Evolutionary conservation across 2,329 filamentous ascomycete species (phyloP), one percentile per base, ranked within the genome.

Genomic region (Cladosporium sphaerospermum): DNA sequence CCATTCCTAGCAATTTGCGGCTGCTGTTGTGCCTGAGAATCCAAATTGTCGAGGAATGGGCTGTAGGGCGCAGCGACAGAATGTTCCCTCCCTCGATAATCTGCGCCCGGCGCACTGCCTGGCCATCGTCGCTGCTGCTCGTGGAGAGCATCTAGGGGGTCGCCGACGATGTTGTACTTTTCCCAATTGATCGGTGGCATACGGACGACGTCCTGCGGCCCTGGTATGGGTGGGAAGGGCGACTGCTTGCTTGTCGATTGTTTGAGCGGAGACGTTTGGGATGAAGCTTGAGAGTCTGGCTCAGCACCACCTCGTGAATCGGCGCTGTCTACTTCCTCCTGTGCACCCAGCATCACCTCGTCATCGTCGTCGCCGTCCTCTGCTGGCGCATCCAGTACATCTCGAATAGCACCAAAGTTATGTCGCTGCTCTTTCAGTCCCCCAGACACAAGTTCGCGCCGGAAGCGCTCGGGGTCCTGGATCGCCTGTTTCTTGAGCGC

Each of bases 121-220:
- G 89, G 90, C 51, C 81, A 79, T 45, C 75, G 72, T 49, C 84
- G 73, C 71, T 96, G 90, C 64, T 95, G 88, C 47, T 83, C 80
- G 67, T 96, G 91, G 58, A 96, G 75, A 67, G 84, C 87, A 69
- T 96, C 89, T 34, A 96, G 76, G 1, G 88, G 82, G 55, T 88
- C 85, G 45, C 89, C 91, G 3, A 93, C 83, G n/a, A 96, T 78
- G 61, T 89, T 88, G 69, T 97, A 97, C 66, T 96, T 91, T 10
- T 84, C 82, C 92, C 92, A 97, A 73, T 96, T 96, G 64, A 97
- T 85, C 8, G 89, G 86, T 8, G 92, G 92, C 72, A 85, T 89
- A 39, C 91, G 84, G 23, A 95, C 85, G 1, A 97, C 75, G 61
- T 87, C 87, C 69, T 96, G 92, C 6, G 88, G 83, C 11, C 79